Base-by-base conservation (phyloP, 345 rosid genomes). In the Alliaria petiolata region DNA sequence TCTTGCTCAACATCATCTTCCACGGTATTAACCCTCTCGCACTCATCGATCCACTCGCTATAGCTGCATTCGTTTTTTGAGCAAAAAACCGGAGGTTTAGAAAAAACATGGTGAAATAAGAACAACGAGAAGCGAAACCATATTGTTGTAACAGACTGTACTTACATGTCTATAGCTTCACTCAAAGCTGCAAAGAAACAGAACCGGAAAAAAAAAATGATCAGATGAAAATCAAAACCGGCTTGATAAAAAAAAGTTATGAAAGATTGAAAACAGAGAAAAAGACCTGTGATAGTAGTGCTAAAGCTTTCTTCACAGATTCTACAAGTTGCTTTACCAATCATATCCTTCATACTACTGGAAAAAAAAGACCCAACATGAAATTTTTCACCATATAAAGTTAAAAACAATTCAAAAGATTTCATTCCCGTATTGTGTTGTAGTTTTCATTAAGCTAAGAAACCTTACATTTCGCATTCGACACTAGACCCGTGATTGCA, bases 11-110 rank as follows among this genome's bases (percentile, higher is more conserved):
- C 86, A 35, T 89, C 90, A 42, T 89, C 88, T 65, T 86, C 95
- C 34, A 75, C 79, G 9, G 77, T 75, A 77, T 89, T 89, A 36
- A 87, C 96, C 61, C 93, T 83, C 73, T 87, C 96, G 5, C 99
- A 95, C 66, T 95, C 99, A 79, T 95, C 99, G 0, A 92, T 91
- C 99, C 99, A 95, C 74, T 95, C 99, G 3, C 99, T 91, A 56
- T 95, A 95, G 60, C 98, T 93, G 84, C 76, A 78, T 17, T 36
- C 20, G n/a, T 68, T 58, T 66, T 25, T 66, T 38, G n/a, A 52
- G 31, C 17, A 53, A n/a, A n/a, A n/a, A 25, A 64, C 56, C 44
- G 49, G 2, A 38, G n/a, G 25, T 66, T 42, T 6, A 33, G 11
- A 22, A 26, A 3, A 0, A 19, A 54, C 11, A 12, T 7, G 11